Evolutionary conservation across 1,139 yeast genomes (phyloP).

Genomic region (Suhomyces bribrorum): DNA sequence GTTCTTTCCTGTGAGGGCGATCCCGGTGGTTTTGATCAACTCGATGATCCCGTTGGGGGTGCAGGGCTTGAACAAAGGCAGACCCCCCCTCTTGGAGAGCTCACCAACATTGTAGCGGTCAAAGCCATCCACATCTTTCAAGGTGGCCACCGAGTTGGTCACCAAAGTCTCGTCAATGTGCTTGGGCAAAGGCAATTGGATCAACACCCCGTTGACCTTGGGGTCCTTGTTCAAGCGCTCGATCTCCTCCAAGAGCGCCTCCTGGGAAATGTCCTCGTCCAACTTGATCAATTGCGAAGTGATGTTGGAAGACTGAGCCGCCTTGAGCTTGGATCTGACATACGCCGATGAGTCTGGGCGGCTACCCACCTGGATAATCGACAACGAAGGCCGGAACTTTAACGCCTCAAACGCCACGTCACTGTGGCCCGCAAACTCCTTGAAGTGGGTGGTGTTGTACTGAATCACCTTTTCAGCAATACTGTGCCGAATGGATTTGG

Average conservation of each 20-base stretch:
- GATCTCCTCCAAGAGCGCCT: constrained; percentile 56
- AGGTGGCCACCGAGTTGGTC: constrained; percentile 66
- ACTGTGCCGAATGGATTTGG: constrained; percentile 37
- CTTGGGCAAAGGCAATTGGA: constrained; percentile 73
- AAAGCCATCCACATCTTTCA: constrained; percentile 81
- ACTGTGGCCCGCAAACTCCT: constrained; percentile 14
- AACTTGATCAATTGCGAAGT: constrained; percentile 58
- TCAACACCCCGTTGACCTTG: constrained; percentile 65
- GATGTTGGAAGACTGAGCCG: constrained; percentile 69
- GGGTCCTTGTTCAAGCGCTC: constrained; percentile 61
- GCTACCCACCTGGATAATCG: constrained; percentile 73
- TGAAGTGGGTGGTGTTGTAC: constrained; percentile 35
- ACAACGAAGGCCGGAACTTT: constrained; percentile 60
- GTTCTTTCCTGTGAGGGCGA: constrained; percentile 60
- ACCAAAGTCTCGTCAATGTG: constrained; percentile 68
- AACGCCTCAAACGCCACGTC: constrained; percentile 30
- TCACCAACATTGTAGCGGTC: constrained; percentile 77
- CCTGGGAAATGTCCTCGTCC: constrained; percentile 57
- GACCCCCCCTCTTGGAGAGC: constrained; percentile 70
- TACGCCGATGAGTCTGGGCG: constrained; percentile 79
- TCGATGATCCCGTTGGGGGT: constrained; percentile 79
- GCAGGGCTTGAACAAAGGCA: constrained; percentile 71
- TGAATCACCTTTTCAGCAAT: constrained; percentile 46
- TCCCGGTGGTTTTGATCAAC: constrained; percentile 62
- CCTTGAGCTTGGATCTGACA: constrained; percentile 72